These are phyloP conservation scores for Cladosporium colombiae DNA, from an alignment of 2,329 filamentous ascomycete species.

Conservation along the genomic window DNA sequence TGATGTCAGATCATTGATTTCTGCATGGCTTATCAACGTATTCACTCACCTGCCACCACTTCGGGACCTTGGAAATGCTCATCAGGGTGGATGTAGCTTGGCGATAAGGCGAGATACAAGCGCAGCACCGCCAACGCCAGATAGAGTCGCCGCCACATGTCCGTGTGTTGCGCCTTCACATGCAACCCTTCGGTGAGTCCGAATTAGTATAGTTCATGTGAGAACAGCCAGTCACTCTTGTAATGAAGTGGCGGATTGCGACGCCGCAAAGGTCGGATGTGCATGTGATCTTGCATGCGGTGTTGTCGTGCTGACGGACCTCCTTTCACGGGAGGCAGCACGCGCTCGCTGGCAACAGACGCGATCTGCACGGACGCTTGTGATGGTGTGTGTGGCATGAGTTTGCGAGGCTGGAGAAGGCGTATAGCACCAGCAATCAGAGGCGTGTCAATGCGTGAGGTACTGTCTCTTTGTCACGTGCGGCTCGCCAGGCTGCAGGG, in stretches of 20 bases:
- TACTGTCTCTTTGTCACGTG: not conserved
- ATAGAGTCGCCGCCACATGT: constrained; percentile 90
- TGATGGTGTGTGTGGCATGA: constrained; percentile 4
- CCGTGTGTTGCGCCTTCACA: not conserved
- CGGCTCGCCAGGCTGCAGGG: not conserved
- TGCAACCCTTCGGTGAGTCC: not conserved
- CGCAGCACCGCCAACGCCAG: constrained; percentile 81
- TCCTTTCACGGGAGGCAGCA: constrained; percentile 6
- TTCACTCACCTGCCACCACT: constrained; percentile 81
- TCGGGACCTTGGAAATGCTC: constrained; percentile 99
- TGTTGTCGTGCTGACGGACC: not conserved
- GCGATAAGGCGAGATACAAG: constrained; percentile 89
- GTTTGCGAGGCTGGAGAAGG: not conserved
- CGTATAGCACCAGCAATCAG: not conserved
- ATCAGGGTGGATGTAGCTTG: constrained; percentile 96
- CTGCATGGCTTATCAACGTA: not conserved
- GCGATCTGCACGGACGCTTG: constrained; percentile 5
- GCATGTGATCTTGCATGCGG: not conserved
- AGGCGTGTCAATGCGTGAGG: not conserved
- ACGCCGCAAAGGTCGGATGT: not conserved
- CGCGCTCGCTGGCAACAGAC: not conserved
- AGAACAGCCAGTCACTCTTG: not conserved
- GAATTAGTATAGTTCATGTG: constrained; percentile 1
- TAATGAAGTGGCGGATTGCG: not conserved
- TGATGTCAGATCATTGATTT: not conserved